Base-by-base conservation (phyloP, 176 grass and related monocot genomes). In the Alopecurus myosuroides region DNA sequence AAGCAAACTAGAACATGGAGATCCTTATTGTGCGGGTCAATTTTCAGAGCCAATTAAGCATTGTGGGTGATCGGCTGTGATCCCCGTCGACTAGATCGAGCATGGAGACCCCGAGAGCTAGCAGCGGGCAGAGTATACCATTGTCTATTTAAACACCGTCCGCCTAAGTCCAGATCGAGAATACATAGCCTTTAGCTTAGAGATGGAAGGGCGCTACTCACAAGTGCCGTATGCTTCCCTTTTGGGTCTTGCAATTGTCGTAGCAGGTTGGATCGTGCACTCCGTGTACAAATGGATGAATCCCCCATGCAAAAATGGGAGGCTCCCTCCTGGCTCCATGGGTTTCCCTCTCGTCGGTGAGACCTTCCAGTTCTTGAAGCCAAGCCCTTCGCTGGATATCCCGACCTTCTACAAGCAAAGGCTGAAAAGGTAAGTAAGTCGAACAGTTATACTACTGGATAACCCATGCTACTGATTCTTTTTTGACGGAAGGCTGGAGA, bases 331-430 rank as follows among this genome's bases (percentile, higher is more conserved):
- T 40, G 70, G 83, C 3, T 83, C 74, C 82, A 82, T 74, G 83
- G 77, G 82, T n/a, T 49, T 85, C 46, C 90, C 88, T 40, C 37
- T 88, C 18, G 31, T 87, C 35, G 86, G 86, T 2, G 79, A 87
- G 48, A 87, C 86, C 39, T 67, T 82, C 9, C 19, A 70, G 8
- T 81, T 70, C 79, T 53, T 81, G n/a, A 70, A 26, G 15, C 13
- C 79, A 70, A 81, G 64, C 79, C 31, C 63, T 20, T 81, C 79
- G 1, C 9, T 81, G 5, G 79, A 70, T 13, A 14, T 81, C 0
- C 79, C 63, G 26, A 6, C 2, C 63, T 81, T 19, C 64, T 81
- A 53, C 64, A 81, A 51, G 14, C 4, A 37, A 81, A 70, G 64
- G 1, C 1, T 37, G 46, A 39, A 81, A 5, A 81, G 78, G 78